Conservation (phyloP, 179 eudicot species). For the Heliamphora pulchella region DNA sequence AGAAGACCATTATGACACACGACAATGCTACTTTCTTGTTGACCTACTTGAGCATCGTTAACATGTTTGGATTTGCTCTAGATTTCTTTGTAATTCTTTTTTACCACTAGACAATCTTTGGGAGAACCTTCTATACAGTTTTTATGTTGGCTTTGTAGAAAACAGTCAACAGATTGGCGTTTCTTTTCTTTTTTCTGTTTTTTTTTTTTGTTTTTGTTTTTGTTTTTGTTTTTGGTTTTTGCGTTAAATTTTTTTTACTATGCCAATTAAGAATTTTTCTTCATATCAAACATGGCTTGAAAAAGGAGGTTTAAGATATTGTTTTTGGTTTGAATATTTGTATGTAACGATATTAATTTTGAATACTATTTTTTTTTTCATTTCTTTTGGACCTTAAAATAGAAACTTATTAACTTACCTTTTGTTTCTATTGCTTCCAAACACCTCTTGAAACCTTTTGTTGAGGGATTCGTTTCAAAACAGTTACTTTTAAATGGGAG, state of each 20-base stretch:
- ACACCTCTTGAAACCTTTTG: slow-evolving; percentile 1
- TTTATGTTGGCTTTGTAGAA: background rate
- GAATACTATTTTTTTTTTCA: background rate
- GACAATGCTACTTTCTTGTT: too few species aligned
- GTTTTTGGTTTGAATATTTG: background rate
- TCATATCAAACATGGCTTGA: background rate
- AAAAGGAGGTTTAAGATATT: background rate
- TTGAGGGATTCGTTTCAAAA: background rate
- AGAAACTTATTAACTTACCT: too few species aligned
- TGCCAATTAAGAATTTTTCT: background rate
- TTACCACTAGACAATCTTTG: background rate
- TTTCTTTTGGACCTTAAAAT: background rate
- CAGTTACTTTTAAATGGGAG: background rate
- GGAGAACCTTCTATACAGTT: background rate
- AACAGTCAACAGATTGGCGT: background rate
- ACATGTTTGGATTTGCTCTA: background rate
- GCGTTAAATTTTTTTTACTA: background rate
- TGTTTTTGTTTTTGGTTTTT: too few species aligned
- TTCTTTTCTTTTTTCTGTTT: background rate
- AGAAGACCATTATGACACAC: too few species aligned
- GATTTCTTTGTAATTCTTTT: background rate
- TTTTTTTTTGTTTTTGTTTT: too few species aligned
- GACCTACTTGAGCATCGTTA: too few species aligned
- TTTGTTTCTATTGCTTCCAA: background rate
- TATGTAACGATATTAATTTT: background rate